Evolutionary conservation across 768 basidiomycete species (phyloP), one percentile per base, ranked within the genome.

Genomic region (Coprinellus micaceus): DNA sequence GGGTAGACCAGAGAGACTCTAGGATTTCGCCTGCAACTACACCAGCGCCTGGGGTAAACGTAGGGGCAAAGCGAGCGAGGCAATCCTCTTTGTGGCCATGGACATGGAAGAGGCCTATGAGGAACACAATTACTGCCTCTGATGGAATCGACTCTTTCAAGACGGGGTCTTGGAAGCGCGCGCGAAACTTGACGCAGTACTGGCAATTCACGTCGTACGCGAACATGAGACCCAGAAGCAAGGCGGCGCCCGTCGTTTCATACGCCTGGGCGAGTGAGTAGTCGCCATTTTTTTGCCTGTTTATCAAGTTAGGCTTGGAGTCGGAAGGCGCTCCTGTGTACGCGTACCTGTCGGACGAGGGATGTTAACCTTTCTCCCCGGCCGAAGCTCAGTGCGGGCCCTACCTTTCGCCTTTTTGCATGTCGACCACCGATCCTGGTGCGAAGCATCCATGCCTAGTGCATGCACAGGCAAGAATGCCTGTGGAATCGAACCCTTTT

Each of bases 21-120:
- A 67, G 22, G 10, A 64, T 62, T 50, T 67, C 64, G 0, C 62
- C 60, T 28, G 48, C 53, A 0, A 56, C 51, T 0, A 52, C 15
- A 0, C 52, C 60, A 9, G 59, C 44, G 0, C 63, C 49, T 0
- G 45, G 28, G 24, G 62, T 56, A 24, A 62, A 66, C 2, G 48
- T 44, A 0, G 60, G 33, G 1, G 63, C 60, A 56, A 52, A 74
- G 1, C 64, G 47, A 0, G 64, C 12, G 21, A 60, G 62, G 51
- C 70, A 71, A 24, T 66, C 30, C 0, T 58, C 44, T 11, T 52
- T 43, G 50, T 69, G 66, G 0, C 60, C 67, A 54, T 69, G 66
- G 0, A 68, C 57, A 49, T 69, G 65, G 50, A 64, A 69, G 0
- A 65, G 56, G 0, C 40, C 40, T 5, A 43, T 21, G 40, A 43